Conservation (phyloP, 768 basidiomycete species). For the Tylopilus subfusipes region DNA sequence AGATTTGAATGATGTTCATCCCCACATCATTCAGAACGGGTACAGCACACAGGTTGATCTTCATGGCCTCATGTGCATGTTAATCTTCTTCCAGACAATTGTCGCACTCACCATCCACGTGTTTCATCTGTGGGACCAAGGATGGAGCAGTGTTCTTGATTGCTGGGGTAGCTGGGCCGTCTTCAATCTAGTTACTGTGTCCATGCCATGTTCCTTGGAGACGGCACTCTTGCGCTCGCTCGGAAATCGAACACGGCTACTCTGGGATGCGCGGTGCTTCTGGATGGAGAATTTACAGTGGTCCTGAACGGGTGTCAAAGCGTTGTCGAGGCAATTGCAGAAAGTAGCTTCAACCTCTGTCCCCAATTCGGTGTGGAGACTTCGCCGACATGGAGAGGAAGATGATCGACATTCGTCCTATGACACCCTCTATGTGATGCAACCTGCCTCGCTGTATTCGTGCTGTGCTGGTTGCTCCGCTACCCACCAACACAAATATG, state of each 20-base stretch:
- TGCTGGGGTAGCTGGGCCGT: background rate
- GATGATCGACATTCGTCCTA: background rate
- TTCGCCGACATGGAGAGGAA: no score
- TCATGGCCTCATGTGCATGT: background rate
- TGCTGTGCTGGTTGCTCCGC: background rate
- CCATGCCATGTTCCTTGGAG: background rate
- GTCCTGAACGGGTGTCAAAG: background rate
- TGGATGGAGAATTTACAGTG: constrained; percentile 4
- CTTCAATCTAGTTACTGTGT: background rate
- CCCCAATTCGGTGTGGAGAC: no score
- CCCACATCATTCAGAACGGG: background rate
- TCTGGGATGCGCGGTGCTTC: background rate
- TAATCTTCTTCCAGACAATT: background rate
- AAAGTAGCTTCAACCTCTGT: no score
- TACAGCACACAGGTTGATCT: background rate
- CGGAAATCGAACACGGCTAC: background rate
- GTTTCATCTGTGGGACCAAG: background rate
- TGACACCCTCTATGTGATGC: background rate
- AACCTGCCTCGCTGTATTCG: background rate
- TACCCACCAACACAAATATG: no score
- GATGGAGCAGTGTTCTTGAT: no score
- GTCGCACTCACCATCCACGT: background rate
- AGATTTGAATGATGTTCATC: background rate
- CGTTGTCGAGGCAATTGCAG: constrained; percentile 1
- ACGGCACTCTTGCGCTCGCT: constrained; percentile 1